Evolutionary conservation across 2,329 filamentous ascomycete genomes (phyloP).

Genomic region (Eutypella sp.): DNA sequence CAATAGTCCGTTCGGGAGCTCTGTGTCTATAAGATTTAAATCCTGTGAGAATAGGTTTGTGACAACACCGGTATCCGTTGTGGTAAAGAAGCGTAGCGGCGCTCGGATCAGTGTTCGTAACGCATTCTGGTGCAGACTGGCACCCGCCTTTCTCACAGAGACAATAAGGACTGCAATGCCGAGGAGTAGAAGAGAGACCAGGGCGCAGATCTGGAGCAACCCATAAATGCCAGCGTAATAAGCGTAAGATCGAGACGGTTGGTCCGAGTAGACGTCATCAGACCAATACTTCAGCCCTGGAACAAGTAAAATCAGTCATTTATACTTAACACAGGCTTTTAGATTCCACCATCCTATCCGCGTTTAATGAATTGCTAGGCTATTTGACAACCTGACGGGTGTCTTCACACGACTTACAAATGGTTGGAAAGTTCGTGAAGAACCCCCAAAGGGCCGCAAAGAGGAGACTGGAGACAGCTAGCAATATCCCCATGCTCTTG

Average conservation of each 20-base stretch:
- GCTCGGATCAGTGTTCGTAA: constrained; percentile 33
- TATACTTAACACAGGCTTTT: neutral
- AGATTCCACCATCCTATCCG: neutral
- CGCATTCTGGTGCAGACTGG: constrained; percentile 15
- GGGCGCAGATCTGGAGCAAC: constrained; percentile 10
- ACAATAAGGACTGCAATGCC: constrained; percentile 9
- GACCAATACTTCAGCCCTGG: constrained; percentile 19
- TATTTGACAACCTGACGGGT: neutral
- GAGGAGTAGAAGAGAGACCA: constrained; percentile 14
- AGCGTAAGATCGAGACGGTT: constrained; percentile 13
- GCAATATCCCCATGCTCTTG: constrained; percentile 14
- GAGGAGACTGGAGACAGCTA: constrained; percentile 8
- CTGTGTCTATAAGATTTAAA: constrained; percentile 35
- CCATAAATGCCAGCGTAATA: constrained; percentile 22
- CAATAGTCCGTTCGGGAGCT: constrained; percentile 31
- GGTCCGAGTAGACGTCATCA: constrained; percentile 6
- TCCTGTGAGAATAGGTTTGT: constrained; percentile 45
- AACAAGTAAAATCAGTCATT: neutral
- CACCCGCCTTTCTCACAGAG: constrained; percentile 12
- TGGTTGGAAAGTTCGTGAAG: constrained; percentile 16
- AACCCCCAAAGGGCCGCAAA: constrained; percentile 11
- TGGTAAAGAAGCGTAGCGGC: constrained; percentile 35
- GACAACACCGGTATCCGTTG: constrained; percentile 35
- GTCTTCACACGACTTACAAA: constrained; percentile 5
- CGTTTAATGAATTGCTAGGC: neutral